Evolutionary conservation across 2,329 filamentous ascomycete genomes (phyloP).

Genomic region (Epichloe baconii): DNA sequence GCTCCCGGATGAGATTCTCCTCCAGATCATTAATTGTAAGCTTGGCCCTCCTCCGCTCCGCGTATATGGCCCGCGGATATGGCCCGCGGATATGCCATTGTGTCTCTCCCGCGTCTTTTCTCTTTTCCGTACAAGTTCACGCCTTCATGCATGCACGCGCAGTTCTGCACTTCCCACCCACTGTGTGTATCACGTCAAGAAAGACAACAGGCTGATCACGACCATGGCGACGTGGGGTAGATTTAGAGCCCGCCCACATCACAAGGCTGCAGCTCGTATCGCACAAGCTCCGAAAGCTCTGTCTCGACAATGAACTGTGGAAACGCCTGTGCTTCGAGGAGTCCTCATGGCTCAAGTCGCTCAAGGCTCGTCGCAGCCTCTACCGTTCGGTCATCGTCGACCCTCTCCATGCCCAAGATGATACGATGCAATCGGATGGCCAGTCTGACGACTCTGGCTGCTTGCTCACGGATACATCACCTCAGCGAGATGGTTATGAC

Average conservation of each 20-base stretch:
- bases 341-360: slow-evolving; percentile 51
- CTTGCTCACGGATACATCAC: background rate
- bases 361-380: slow-evolving; percentile 30
- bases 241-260: slow-evolving; percentile 29
- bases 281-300: slow-evolving; percentile 49
- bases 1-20: slow-evolving; percentile 51
- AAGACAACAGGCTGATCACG: background rate
- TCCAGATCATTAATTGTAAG: slow-evolving; percentile 51
- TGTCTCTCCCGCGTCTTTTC: background rate
- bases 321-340: slow-evolving; percentile 58
- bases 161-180: background rate
- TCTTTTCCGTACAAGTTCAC: background rate
- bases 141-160: background rate
- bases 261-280: slow-evolving; percentile 58
- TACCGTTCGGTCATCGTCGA: slow-evolving; percentile 14
- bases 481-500: background rate
- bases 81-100: background rate
- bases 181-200: background rate
- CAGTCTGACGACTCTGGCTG: background rate
- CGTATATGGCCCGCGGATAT: background rate
- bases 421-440: slow-evolving; percentile 7
- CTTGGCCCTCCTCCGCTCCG: background rate
- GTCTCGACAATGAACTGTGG: slow-evolving; percentile 68
- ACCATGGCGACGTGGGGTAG: slow-evolving; percentile 10
- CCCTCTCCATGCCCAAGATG: background rate